Conservation (phyloP, 2,329 filamentous ascomycete species). For the Phoma sp. region DNA sequence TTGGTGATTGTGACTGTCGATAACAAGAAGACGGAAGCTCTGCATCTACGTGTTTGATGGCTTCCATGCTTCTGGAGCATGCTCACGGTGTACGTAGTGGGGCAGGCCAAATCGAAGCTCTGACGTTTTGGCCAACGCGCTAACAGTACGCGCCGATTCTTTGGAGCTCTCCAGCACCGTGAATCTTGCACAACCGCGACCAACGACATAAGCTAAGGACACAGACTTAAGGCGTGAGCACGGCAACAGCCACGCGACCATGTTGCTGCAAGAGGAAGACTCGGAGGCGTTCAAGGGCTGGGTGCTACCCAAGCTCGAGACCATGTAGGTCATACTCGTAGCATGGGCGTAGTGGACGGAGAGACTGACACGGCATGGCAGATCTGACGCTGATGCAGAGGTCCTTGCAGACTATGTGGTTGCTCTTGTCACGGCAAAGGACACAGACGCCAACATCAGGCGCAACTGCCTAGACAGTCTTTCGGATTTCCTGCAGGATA, state of each 20-base stretch:
- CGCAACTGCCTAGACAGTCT: conserved; percentile 74
- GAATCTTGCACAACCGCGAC: not conserved
- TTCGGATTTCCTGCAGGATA: conserved; percentile 75
- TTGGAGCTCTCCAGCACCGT: not conserved
- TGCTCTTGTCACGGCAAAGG: conserved; percentile 70
- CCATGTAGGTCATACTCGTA: conserved; percentile 63
- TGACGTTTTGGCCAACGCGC: conserved; percentile 18
- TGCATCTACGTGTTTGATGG: no score
- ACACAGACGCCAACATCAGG: conserved; percentile 67
- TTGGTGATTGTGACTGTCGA: no score
- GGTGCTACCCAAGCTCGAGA: conserved; percentile 78
- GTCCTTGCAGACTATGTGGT: conserved; percentile 86
- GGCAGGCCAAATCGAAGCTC: conserved; percentile 14
- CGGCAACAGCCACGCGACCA: conserved; percentile 34
- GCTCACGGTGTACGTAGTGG: conserved; percentile 25
- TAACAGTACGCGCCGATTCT: conserved; percentile 17
- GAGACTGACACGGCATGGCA: conserved; percentile 40
- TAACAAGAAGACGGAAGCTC: no score
- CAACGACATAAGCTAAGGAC: not conserved
- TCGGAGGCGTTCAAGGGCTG: conserved; percentile 71
- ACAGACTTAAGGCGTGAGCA: not conserved
- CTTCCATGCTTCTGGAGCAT: no score
- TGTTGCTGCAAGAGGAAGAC: conserved; percentile 63
- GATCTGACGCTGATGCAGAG: conserved; percentile 80
- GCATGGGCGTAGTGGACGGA: not conserved